Base-by-base conservation (phyloP, 805 yeast species). In the Starmera caribaea region DNA sequence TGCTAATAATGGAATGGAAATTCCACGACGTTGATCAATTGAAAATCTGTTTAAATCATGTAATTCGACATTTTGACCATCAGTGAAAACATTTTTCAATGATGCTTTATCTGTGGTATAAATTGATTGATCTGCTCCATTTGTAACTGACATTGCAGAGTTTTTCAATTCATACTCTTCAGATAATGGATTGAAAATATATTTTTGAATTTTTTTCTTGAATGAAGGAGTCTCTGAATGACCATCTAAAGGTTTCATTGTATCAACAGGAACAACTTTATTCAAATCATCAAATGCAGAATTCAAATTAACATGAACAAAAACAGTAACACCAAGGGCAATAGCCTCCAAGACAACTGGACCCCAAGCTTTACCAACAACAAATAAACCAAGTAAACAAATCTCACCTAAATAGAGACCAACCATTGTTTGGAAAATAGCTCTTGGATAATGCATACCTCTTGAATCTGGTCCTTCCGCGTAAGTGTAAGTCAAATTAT, bases 301-400 rank as follows among this genome's bases (percentile, higher is more conserved):
- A 45, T 70, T 74, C 55, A 90, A 59, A 45, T 76, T 72, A 27
- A 75, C 14, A 52, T 90, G 96, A 42, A 74, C 68, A 54, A 85
- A 80, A 4, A 73, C 72, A 0, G 97, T 86, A 47, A 71, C 59
- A 8, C 71, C 73, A 12, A 86, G 51, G 33, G 81, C 67, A 38
- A 89, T 68, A 2, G 76, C 79, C 58, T 83, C 85, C 39, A 90
- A 62, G 3, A 80, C 84, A 46, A 88, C 71, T 30, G 96, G 95
- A 35, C 96, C 97, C 96, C 96, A 90, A 33, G 94, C 82, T 68
- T 86, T 86, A 45, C 94, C 88, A 41, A 90, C 94, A 14, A 76
- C 84, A 57, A 87, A 89, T 41, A 92, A 61, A 40, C 96, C 97
- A 39, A 92, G 57, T 46, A 92, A 51, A 66, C 96, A 86, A 16